phyloP scores from a whole-genome alignment of 768 basidiomycete species.

The Kwoniella sp. region DNA sequence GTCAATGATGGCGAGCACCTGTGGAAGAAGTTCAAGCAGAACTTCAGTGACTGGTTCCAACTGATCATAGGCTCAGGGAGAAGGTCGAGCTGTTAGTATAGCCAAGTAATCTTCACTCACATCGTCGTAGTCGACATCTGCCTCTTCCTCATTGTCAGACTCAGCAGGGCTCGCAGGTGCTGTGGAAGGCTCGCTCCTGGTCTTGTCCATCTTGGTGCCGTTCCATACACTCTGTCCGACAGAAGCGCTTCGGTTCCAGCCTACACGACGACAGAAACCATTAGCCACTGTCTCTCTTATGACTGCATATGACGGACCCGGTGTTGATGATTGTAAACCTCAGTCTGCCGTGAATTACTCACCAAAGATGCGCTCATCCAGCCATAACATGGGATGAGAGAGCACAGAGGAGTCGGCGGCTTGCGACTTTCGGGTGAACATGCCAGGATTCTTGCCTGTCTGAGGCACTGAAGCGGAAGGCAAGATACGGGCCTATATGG shows the following conservation, averaged over 20 bases:
- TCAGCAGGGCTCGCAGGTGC: constrained; percentile 72
- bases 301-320: too few relatives aligned
- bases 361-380: constrained; percentile 90
- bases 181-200: constrained; percentile 61
- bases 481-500: constrained; percentile 70
- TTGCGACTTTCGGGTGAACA: constrained; percentile 75
- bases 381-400: constrained; percentile 91
- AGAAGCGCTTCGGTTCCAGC: constrained; percentile 74
- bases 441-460: constrained; percentile 70
- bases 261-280: constrained; percentile 12
- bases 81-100: constrained; percentile 4
- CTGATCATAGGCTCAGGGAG: too few relatives aligned
- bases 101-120: constrained; percentile 59
- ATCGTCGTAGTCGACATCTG: constrained; percentile 87
- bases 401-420: constrained; percentile 61
- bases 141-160: constrained; percentile 74
- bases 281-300: not conserved
- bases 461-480: constrained; percentile 85
- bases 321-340: not conserved
- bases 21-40: not conserved
- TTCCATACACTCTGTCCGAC: constrained; percentile 89
- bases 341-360: constrained; percentile 31
- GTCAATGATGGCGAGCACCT: constrained; percentile 51
- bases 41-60: too few relatives aligned
- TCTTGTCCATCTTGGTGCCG: constrained; percentile 59